Percentiles rank a stretch among this genome's conserved stretches.
Conservation (phyloP, 129 eudicot genomes). For the Scalesia atractyloides region DNA sequence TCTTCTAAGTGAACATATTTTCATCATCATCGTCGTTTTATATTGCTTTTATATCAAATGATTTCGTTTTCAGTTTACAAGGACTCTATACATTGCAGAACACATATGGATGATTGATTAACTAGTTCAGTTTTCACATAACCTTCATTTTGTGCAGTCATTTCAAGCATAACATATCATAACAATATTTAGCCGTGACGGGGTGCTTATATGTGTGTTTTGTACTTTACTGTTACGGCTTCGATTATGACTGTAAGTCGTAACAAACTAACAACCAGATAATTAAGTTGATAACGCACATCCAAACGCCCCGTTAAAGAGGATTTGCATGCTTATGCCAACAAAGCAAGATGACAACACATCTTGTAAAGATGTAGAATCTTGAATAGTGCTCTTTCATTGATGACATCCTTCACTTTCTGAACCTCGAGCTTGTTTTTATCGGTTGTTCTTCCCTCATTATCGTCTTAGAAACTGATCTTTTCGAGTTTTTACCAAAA, state of each 20-base stretch:
- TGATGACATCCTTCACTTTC: slow-evolving; percentile 20
- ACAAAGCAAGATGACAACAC: slow-evolving; percentile 38
- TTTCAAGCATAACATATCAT: background rate
- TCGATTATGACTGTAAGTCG: background rate
- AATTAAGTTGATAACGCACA: background rate
- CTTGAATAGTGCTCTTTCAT: slow-evolving; percentile 38
- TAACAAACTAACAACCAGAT: background rate
- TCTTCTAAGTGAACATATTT: slow-evolving; percentile 37
- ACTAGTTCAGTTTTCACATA: slow-evolving; percentile 11
- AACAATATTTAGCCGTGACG: background rate
- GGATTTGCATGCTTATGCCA: slow-evolving; percentile 32
- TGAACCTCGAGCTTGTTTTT: background rate
- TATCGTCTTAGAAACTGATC: background rate
- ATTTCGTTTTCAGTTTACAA: slow-evolving; percentile 21
- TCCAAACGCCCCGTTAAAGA: slow-evolving; percentile 1
- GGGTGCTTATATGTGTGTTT: background rate
- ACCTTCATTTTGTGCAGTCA: background rate
- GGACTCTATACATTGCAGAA: slow-evolving; percentile 22
- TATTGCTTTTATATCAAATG: slow-evolving; percentile 14
- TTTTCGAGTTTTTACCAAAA: background rate
- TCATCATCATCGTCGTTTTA: background rate
- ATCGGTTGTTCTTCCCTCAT: slow-evolving; percentile 1
- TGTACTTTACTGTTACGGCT: background rate
- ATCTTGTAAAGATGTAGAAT: slow-evolving; percentile 37
- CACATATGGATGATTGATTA: slow-evolving; percentile 28